Conservation (phyloP, 257 asterid genomes). For the Cruciata laevipes region DNA sequence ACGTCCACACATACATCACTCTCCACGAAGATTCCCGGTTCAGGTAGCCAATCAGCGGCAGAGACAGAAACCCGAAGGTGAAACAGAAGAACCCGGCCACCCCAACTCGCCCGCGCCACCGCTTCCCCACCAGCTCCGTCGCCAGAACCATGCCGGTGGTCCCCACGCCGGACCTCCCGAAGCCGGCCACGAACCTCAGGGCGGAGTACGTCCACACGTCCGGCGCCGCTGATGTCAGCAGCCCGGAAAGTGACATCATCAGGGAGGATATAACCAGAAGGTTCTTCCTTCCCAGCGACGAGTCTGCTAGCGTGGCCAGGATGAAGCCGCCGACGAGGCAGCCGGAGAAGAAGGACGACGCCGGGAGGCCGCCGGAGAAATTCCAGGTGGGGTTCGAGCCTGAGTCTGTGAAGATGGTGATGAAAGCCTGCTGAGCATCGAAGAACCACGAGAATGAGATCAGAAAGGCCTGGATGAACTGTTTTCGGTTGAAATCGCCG, state of each 20-base stretch:
- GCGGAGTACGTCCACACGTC: slow-evolving; percentile 39
- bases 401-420: slow-evolving; percentile 47
- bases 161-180: slow-evolving; percentile 45
- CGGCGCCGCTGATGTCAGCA: slow-evolving; percentile 35
- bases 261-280: slow-evolving; percentile 31
- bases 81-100: slow-evolving; percentile 45
- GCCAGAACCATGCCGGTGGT: slow-evolving; percentile 52
- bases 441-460: slow-evolving; percentile 60
- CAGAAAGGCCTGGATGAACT: slow-evolving; percentile 39
- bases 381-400: slow-evolving; percentile 45
- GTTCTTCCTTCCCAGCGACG: slow-evolving; percentile 59
- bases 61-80: slow-evolving; percentile 59
- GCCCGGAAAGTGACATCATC: slow-evolving; percentile 47
- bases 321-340: slow-evolving; percentile 55
- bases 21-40: slow-evolving; percentile 51
- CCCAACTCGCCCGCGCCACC: slow-evolving; percentile 53
- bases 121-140: slow-evolving; percentile 57
- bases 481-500: slow-evolving; percentile 56
- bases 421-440: slow-evolving; percentile 67
- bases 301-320: slow-evolving; percentile 56
- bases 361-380: slow-evolving; percentile 53
- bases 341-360: slow-evolving; percentile 53
- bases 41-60: slow-evolving; percentile 37
- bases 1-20: slow-evolving; percentile 43
- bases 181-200: slow-evolving; percentile 41